These are phyloP conservation scores for Penicillium chermesinum DNA, from an alignment of 495 filamentous ascomycete genomes.

Conservation along the genomic window DNA sequence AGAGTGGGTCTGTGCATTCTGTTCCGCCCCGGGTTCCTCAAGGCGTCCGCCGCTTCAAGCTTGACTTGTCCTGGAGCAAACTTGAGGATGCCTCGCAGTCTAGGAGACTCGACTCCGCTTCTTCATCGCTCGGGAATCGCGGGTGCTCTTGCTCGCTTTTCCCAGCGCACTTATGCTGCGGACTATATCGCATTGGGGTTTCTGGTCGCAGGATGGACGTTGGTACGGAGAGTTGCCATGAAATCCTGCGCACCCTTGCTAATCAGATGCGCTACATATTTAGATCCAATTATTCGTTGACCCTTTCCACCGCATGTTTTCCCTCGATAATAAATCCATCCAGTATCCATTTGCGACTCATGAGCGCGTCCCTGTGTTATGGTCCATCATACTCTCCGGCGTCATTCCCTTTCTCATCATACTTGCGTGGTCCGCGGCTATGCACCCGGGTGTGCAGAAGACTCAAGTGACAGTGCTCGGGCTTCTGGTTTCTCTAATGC, in stretches of 20 bases:
- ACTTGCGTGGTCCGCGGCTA: constrained; percentile 56
- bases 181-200: constrained; percentile 79
- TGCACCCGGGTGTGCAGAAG: constrained; percentile 65
- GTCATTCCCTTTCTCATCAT: constrained; percentile 64
- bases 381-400: constrained; percentile 72
- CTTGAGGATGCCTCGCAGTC: constrained; percentile 28
- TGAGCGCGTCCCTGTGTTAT: constrained; percentile 74
- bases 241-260: not conserved
- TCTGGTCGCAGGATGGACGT: constrained; percentile 59
- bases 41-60: not conserved
- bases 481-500: constrained; percentile 67
- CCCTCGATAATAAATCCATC: constrained; percentile 74
- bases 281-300: constrained; percentile 67
- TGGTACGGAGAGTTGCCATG: constrained; percentile 43
- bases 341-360: constrained; percentile 79
- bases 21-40: not conserved
- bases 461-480: constrained; percentile 81
- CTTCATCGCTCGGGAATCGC: constrained; percentile 28
- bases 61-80: not conserved
- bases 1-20: constrained; percentile 15
- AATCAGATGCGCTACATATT: not conserved
- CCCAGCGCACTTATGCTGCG: constrained; percentile 69
- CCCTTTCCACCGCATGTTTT: constrained; percentile 79
- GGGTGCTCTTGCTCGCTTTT: constrained; percentile 41
- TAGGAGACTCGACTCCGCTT: constrained; percentile 22